A percentile compares a stretch with the other conserved stretches of the same genome.
Conservation (phyloP, 176 grass and related monocot genomes). For the Phyllostachys edulis region DNA sequence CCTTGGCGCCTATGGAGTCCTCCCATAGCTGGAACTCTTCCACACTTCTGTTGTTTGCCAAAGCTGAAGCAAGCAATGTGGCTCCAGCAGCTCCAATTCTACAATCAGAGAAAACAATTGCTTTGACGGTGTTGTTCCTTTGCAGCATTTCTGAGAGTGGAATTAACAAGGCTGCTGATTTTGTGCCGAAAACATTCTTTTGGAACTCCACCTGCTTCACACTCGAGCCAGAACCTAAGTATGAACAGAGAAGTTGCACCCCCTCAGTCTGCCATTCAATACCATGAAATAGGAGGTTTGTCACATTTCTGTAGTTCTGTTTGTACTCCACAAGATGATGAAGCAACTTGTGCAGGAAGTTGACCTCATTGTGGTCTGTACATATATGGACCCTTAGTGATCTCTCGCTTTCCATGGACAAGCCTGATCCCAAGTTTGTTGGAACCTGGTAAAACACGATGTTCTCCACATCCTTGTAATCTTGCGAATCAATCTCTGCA, state of each 20-base stretch:
- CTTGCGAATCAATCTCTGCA: conserved; percentile 37
- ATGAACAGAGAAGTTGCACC: conserved; percentile 47
- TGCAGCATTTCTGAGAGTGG: conserved; percentile 64
- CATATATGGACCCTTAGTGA: conserved; percentile 68
- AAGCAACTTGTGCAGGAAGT: conserved; percentile 54
- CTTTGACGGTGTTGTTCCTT: conserved; percentile 58
- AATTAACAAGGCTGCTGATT: conserved; percentile 35
- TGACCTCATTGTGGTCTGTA: conserved; percentile 26
- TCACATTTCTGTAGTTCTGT: conserved; percentile 47
- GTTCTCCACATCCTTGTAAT: conserved; percentile 34
- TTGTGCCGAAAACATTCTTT: conserved; percentile 60
- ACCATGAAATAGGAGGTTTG: conserved; percentile 69
- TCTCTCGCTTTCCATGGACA: conserved; percentile 57
- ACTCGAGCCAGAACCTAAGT: conserved; percentile 42
- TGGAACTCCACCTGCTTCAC: conserved; percentile 81
- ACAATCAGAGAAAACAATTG: conserved; percentile 62
- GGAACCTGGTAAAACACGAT: conserved; percentile 43
- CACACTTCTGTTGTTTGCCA: conserved; percentile 63
- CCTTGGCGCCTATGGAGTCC: conserved; percentile 69
- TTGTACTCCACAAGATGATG: conserved; percentile 46
- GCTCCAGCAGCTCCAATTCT: conserved; percentile 59
- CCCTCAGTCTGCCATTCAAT: conserved; percentile 63
- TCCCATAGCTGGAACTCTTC: conserved; percentile 93
- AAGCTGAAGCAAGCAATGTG: conserved; percentile 64
- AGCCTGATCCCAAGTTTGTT: conserved; percentile 32